Evolutionary conservation across 108 stramenopile genomes (phyloP).

Genomic region (Conticribra guillardii): DNA sequence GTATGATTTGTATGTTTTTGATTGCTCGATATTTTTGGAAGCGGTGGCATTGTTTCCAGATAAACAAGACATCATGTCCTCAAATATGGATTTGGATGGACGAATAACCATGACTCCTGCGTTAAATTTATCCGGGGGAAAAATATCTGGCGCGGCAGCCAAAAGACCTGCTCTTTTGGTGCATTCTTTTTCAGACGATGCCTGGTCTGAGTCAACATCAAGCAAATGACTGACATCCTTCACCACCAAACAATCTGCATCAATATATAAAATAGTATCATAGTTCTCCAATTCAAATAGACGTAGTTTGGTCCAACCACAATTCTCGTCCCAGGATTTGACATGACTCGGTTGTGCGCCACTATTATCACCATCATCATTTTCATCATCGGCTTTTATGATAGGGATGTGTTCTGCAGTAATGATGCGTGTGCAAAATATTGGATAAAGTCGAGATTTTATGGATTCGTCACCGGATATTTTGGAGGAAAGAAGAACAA

Average conservation of each 20-base stretch:
- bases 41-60: conserved; percentile 9
- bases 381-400: neutral
- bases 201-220: conserved; percentile 25
- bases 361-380: conserved; percentile 19
- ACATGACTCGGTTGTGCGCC: conserved; percentile 16
- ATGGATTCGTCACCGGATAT: conserved; percentile 25
- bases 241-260: conserved; percentile 77
- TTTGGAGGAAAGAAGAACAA: conserved; percentile 65
- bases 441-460: conserved; percentile 13
- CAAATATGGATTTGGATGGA: conserved; percentile 57
- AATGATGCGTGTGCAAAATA: conserved; percentile 53
- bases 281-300: conserved; percentile 70
- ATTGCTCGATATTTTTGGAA: conserved; percentile 5
- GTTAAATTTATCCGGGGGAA: conserved; percentile 89
- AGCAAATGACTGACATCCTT: conserved; percentile 68
- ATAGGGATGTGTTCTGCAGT: conserved; percentile 44
- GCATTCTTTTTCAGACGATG: conserved; percentile 17
- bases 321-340: conserved; percentile 46
- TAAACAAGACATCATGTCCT: conserved; percentile 49
- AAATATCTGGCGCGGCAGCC: conserved; percentile 88
- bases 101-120: conserved; percentile 90
- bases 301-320: conserved; percentile 62
- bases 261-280: conserved; percentile 81
- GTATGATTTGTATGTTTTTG: conserved; percentile 48
- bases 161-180: conserved; percentile 62